phyloP scores from a whole-genome alignment of 306 rosid species.

The Cucumis hystrix region DNA sequence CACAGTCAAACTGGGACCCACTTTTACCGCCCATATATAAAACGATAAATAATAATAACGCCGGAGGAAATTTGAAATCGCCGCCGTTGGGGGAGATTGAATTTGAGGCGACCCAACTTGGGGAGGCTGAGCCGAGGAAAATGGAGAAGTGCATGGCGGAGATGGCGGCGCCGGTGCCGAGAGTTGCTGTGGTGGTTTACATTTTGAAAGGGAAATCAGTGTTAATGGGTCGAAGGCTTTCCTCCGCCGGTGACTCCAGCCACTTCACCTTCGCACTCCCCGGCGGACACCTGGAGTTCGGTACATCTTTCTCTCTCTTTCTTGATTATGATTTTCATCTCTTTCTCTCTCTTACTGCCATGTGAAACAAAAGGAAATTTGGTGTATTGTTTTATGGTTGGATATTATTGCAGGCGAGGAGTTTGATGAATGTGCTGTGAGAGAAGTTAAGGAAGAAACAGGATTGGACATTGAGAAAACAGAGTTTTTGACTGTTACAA shows the following conservation, averaged over 20 bases:
- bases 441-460: conserved; percentile 74
- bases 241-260: conserved; percentile 24
- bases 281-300: conserved; percentile 34
- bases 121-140: not conserved
- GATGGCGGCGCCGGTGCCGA: not conserved
- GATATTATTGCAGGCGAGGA: conserved; percentile 41
- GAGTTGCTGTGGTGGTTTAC: conserved; percentile 17
- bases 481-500: conserved; percentile 39
- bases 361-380: too few species aligned
- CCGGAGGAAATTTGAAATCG: not conserved
- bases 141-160: not conserved
- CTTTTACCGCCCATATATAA: not conserved
- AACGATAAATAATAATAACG: not conserved
- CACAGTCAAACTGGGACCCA: not conserved
- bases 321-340: not conserved
- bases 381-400: not conserved
- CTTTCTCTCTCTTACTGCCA: too few species aligned
- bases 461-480: conserved; percentile 33
- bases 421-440: conserved; percentile 58
- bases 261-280: conserved; percentile 27
- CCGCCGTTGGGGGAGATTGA: not conserved
- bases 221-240: conserved; percentile 15
- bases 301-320: not conserved
- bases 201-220: conserved; percentile 7
- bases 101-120: not conserved